These are phyloP conservation scores for Herpetospermum pedunculosum DNA, from an alignment of 306 rosid genomes.

Conservation along the genomic window DNA sequence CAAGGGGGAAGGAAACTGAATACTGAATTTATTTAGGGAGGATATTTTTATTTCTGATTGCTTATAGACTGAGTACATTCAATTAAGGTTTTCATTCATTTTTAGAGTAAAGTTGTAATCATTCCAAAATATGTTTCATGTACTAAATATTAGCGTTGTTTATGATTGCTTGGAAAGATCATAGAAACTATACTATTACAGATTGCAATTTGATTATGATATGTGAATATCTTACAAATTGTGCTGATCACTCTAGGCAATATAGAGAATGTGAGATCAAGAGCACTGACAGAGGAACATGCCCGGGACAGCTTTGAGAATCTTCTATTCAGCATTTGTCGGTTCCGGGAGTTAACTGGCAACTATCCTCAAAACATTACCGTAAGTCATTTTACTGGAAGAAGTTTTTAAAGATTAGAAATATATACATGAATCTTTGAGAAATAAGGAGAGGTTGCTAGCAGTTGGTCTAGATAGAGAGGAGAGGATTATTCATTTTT, in stretches of 20 bases:
- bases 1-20: not conserved
- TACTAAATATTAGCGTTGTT: not conserved
- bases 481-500: not conserved
- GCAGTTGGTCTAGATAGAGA: not conserved
- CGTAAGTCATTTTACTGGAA: constrained; percentile 24
- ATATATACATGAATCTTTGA: not conserved
- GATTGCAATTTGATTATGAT: not conserved
- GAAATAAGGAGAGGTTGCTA: not conserved
- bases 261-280: constrained; percentile 45
- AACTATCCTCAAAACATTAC: constrained; percentile 73
- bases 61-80: not conserved
- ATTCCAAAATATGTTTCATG: not conserved
- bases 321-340: constrained; percentile 83
- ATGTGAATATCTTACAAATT: not conserved
- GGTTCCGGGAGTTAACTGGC: constrained; percentile 90
- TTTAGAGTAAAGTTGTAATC: not conserved
- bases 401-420: not conserved
- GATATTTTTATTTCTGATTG: not conserved
- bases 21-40: not conserved
- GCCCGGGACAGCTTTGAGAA: constrained; percentile 96
- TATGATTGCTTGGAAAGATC: not conserved
- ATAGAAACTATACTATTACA: not conserved
- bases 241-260: constrained; percentile 34
- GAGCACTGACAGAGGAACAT: constrained; percentile 93
- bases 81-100: not conserved